Evolutionary conservation across 2,329 filamentous ascomycete genomes (phyloP).

Genomic region (Plenodomus lindquistii): DNA sequence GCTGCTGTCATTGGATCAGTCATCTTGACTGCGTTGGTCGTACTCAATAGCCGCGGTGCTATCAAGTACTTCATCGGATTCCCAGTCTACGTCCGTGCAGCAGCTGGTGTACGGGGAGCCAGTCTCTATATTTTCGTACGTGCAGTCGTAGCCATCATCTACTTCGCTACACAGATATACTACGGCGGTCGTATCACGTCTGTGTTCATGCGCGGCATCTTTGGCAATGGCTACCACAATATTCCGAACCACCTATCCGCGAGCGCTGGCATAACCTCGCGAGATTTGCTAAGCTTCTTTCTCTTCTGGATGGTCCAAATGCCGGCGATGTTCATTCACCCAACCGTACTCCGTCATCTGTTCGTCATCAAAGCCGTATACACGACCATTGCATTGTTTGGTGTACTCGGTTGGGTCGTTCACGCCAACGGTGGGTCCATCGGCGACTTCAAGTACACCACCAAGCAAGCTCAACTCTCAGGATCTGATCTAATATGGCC

Average conservation of each 20-base stretch:
- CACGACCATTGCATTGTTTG: no score
- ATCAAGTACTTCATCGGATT: slow-evolving; percentile 25
- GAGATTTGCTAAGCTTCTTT: no score
- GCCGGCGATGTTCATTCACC: no score
- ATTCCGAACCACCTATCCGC: slow-evolving; percentile 53
- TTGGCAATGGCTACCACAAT: slow-evolving; percentile 20
- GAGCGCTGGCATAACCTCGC: slow-evolving; percentile 45
- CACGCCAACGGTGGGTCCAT: no score
- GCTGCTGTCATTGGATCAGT: slow-evolving; percentile 20
- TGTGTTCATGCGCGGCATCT: slow-evolving; percentile 24
- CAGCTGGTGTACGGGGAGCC: slow-evolving; percentile 21
- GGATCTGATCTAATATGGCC: no score
- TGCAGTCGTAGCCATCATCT: slow-evolving; percentile 22
- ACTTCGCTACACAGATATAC: slow-evolving; percentile 24
- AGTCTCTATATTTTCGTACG: slow-evolving; percentile 23
- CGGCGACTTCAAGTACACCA: no score
- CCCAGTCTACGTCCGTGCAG: slow-evolving; percentile 21
- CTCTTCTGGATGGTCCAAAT: no score
- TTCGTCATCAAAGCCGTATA: no score
- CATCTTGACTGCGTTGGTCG: slow-evolving; percentile 19
- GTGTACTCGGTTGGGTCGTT: no score
- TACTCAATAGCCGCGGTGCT: slow-evolving; percentile 22
- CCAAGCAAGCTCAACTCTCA: no score
- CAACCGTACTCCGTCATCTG: no score
- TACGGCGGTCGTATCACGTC: slow-evolving; percentile 23